Base-by-base conservation (phyloP, 139 green algal species). In the Microglena sp. region DNA sequence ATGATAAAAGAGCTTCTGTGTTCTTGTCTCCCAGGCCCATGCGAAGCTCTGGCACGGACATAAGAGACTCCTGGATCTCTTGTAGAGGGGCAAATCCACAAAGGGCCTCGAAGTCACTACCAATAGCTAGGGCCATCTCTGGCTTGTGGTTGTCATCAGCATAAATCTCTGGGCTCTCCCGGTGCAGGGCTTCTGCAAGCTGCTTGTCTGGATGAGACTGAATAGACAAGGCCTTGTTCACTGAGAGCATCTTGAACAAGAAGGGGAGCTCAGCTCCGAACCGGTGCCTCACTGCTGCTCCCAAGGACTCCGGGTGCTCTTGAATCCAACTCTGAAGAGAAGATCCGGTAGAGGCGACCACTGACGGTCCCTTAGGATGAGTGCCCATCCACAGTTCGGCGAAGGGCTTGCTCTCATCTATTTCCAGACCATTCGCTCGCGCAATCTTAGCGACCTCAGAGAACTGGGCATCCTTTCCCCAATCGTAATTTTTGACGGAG, bases 101-200 rank as follows among this genome's bases (percentile, higher is more conserved):
- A 55, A 99, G 81, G 15, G 93, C 89, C 71, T 95, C 82, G 75
- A 97, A 97, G 26, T 82, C 75, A 31, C 75, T 82, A n/a, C n/a
- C n/a, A 24, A 99, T 60, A 2, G 94, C 94, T 33, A 99, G 73
- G 11, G 92, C 87, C 90, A 99, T 98, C 77, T 99, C 94, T 21
- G 94, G 94, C 77, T 99, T 99, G 81, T 99, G 93, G 78, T 99
- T 99, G 73, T 69, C 78, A 61, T 99, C 94, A 55, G 94, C 92
- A 79, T 98, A 98, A 5, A 91, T 46, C n/a, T n/a, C n/a, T n/a
- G n/a, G n/a, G n/a, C n/a, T n/a, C n/a, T n/a, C n/a, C n/a, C n/a
- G n/a, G 70, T 98, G 90, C 22, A 99, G 81, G 29, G 64, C 64
- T 75, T 95, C 84, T 24, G 93, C 94, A 15, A 98, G 80, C 40